phyloP scores from a whole-genome alignment of 73 alveolate species.

The Loxodes magnus region DNA sequence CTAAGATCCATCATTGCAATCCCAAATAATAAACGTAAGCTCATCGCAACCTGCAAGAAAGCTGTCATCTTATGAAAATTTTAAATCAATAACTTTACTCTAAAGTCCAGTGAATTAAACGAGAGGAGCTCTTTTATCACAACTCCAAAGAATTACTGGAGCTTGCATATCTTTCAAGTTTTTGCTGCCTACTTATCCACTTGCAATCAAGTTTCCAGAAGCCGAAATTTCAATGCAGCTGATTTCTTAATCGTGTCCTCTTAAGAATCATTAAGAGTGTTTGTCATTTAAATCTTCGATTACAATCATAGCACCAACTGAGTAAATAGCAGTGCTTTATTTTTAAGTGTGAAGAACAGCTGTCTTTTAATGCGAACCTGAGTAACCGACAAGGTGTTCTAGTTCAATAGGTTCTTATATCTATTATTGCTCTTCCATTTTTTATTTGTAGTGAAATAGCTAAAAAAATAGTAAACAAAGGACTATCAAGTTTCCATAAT shows the following conservation, averaged over 20 bases:
- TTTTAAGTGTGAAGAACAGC: conserved; percentile 30
- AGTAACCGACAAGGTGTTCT: conserved; percentile 49
- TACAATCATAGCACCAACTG: conserved; percentile 42
- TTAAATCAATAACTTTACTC: conserved; percentile 26
- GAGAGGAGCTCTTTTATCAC: conserved; percentile 32
- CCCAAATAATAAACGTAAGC: conserved; percentile 51
- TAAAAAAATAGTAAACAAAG: too few relatives aligned
- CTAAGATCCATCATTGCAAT: conserved; percentile 54
- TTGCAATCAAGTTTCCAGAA: conserved; percentile 1
- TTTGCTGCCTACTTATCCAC: conserved; percentile 34
- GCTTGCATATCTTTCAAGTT: conserved; percentile 53
- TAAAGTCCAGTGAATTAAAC: conserved; percentile 46
- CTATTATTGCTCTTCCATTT: too few relatives aligned
- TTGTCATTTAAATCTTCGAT: conserved; percentile 39
- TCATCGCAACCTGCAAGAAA: conserved; percentile 48
- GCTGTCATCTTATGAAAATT: conserved; percentile 41
- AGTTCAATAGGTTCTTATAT: too few relatives aligned
- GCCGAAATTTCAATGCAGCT: background rate
- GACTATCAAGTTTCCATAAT: too few relatives aligned
- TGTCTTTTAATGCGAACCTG: conserved; percentile 32
- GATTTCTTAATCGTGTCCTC: conserved; percentile 13
- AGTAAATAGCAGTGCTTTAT: conserved; percentile 21
- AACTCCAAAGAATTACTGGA: conserved; percentile 60
- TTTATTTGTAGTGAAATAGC: too few relatives aligned
- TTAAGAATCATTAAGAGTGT: conserved; percentile 36